A percentile compares a stretch with the other conserved stretches of the same genome.
These are phyloP conservation scores for Erysimum cheiri DNA, from an alignment of 441 rosid genomes.

Conservation along the genomic window DNA sequence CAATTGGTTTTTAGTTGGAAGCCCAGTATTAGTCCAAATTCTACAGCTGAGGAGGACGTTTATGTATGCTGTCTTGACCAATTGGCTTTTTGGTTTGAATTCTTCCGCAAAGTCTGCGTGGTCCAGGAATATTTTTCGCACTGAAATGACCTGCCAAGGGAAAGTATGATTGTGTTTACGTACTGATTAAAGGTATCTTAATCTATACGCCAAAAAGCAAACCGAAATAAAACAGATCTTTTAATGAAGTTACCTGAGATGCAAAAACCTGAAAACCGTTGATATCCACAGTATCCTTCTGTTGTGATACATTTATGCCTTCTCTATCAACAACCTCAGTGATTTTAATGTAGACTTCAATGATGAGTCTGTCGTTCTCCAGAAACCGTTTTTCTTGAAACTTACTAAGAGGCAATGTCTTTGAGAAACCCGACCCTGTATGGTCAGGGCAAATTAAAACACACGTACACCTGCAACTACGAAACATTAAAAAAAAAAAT, in stretches of 20 bases:
- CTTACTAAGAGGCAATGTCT: not conserved
- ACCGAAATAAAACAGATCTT: not conserved
- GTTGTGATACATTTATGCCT: not conserved
- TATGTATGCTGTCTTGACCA: not conserved
- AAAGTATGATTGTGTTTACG: not conserved
- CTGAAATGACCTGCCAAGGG: not conserved
- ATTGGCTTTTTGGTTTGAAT: not conserved
- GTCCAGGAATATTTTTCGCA: not conserved
- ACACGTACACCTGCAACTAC: not conserved
- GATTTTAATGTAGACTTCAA: not conserved
- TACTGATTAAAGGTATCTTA: not conserved
- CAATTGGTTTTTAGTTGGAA: too few species aligned
- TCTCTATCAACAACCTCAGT: not conserved
- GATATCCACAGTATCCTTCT: not conserved
- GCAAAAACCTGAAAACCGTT: constrained; percentile 8
- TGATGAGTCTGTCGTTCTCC: not conserved
- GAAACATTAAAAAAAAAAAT: not conserved
- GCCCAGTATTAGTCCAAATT: too few species aligned
- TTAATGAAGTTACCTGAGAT: not conserved
- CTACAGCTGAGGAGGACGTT: not conserved
- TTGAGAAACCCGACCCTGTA: not conserved
- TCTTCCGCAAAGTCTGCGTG: not conserved
- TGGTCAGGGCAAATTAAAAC: not conserved
- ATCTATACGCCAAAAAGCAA: not conserved
- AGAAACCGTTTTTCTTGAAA: not conserved